phyloP scores from a whole-genome alignment of 768 basidiomycete species.

The Amanita muscaria region DNA sequence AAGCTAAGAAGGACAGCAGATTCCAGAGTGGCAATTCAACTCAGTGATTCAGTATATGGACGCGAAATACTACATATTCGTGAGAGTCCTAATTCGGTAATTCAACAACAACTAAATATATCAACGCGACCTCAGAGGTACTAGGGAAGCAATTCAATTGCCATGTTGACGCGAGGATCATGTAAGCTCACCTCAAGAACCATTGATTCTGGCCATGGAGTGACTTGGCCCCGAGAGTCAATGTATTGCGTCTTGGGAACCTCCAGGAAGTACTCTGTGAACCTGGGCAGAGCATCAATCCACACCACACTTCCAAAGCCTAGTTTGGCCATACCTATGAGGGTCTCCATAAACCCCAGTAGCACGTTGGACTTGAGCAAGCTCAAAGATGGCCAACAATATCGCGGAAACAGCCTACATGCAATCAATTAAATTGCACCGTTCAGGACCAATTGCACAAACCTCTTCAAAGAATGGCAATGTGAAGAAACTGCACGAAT shows the following conservation, averaged over 20 bases:
- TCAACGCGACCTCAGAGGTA: background rate
- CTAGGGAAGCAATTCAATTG: background rate
- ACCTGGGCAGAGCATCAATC: constrained; percentile 17
- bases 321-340: constrained; percentile 21
- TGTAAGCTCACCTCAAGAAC: constrained; percentile 24
- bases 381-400: constrained; percentile 35
- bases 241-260: constrained; percentile 25
- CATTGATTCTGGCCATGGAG: constrained; percentile 37
- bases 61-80: constrained; percentile 4
- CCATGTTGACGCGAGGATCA: background rate
- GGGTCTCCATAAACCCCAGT: constrained; percentile 31
- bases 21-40: background rate
- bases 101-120: background rate
- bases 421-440: background rate
- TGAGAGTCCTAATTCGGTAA: constrained; percentile 6
- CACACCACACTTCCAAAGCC: background rate
- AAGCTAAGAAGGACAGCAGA: background rate
- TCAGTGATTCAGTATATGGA: background rate
- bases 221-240: constrained; percentile 26
- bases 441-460: background rate
- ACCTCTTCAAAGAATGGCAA: constrained; percentile 3
- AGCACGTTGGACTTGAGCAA: constrained; percentile 31
- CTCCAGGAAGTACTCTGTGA: constrained; percentile 27
- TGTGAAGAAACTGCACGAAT: constrained; percentile 8
- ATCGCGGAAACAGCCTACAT: constrained; percentile 38